Conservation (phyloP, 2,329 filamentous ascomycete species). For the Fusarium transvaalense region DNA sequence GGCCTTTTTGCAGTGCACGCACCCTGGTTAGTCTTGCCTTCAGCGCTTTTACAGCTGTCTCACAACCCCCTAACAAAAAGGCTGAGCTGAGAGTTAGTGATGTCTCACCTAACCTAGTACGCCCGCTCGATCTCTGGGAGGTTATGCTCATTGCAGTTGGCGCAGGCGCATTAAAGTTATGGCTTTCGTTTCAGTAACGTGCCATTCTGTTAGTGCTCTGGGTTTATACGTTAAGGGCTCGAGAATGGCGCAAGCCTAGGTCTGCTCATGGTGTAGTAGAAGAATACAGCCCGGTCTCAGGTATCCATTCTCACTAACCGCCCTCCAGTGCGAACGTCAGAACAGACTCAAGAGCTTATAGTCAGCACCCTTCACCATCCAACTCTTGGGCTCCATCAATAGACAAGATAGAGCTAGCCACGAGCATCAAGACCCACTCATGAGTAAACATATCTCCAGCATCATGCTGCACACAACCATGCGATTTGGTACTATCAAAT, state of each 20-base stretch:
- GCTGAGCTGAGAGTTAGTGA: background rate
- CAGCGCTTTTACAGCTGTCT: background rate
- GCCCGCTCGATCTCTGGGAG: background rate
- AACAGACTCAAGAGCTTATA: background rate
- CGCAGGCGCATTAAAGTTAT: too few relatives aligned
- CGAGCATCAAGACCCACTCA: background rate
- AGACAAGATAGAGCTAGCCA: background rate
- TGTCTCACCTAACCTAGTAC: background rate
- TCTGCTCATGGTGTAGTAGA: background rate
- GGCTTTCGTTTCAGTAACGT: background rate
- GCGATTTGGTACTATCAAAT: background rate
- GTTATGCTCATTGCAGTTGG: background rate
- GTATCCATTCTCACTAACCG: background rate
- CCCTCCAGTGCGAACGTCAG: accelerated
- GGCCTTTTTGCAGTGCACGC: background rate
- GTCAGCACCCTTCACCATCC: background rate
- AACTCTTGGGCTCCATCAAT: background rate
- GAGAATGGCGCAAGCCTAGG: background rate
- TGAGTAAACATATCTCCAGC: background rate
- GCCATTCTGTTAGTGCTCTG: background rate
- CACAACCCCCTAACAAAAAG: background rate
- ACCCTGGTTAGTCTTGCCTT: background rate
- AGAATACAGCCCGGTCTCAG: background rate
- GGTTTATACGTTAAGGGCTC: accelerated
- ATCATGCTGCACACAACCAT: background rate